Evolutionary conservation across 2,329 filamentous ascomycete species (phyloP).

Genomic region (Graphilbum sp.): DNA sequence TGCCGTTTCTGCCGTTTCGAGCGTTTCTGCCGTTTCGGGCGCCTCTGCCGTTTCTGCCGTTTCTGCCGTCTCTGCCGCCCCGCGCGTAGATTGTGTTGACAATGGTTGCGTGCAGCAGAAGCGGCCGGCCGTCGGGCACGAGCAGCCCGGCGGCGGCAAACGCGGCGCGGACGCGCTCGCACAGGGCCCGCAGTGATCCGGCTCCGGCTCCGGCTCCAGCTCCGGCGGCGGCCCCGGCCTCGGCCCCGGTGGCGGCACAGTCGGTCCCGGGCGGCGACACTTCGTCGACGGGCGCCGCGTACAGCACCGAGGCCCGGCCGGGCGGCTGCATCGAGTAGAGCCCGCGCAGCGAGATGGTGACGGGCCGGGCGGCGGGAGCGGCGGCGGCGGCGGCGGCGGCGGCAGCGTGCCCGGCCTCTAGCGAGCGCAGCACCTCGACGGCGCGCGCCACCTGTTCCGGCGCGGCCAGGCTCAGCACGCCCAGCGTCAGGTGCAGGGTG

Average conservation of each 20-base stretch:
- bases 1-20: slow-evolving; percentile 9
- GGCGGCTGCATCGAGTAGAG: slow-evolving; percentile 45
- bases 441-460: slow-evolving; percentile 25
- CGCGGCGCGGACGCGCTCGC: slow-evolving; percentile 30
- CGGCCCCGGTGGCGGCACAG: too few relatives aligned
- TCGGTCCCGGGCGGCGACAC: slow-evolving; percentile 25
- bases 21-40: slow-evolving; percentile 6
- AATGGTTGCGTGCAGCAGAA: slow-evolving; percentile 72
- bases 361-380: not conserved
- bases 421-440: slow-evolving; percentile 22
- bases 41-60: slow-evolving; percentile 10
- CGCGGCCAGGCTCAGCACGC: slow-evolving; percentile 59
- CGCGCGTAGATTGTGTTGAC: slow-evolving; percentile 67
- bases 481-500: slow-evolving; percentile 73
- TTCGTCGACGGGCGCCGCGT: slow-evolving; percentile 42
- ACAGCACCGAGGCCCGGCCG: slow-evolving; percentile 41
- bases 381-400: not conserved
- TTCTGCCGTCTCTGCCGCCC: not conserved
- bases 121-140: slow-evolving; percentile 37
- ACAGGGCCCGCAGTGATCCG: slow-evolving; percentile 42
- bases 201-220: too few relatives aligned
- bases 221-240: too few relatives aligned
- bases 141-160: slow-evolving; percentile 44
- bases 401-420: slow-evolving; percentile 9
- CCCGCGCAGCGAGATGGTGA: slow-evolving; percentile 33